Evolutionary conservation across 257 asterid genomes (phyloP).

Genomic region (Phtheirospermum japonicum): DNA sequence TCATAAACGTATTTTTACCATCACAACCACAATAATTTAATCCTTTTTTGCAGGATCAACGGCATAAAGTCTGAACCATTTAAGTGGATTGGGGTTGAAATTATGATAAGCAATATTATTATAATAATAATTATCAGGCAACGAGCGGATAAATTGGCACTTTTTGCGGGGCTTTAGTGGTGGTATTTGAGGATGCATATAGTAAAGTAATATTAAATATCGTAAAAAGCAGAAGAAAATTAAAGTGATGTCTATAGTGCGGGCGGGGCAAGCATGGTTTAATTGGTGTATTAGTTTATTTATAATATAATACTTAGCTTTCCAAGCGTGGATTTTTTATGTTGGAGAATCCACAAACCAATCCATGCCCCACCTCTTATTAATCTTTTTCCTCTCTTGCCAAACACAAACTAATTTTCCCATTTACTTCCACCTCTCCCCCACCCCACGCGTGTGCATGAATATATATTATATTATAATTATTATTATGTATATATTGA

Average conservation of each 20-base stretch:
- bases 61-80: slow-evolving; percentile 17
- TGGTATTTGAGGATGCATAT: slow-evolving; percentile 16
- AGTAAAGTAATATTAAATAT: neutral
- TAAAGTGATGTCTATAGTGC: no score
- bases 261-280: slow-evolving; percentile 7
- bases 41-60: slow-evolving; percentile 25
- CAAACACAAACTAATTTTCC: slow-evolving; percentile 28
- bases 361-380: slow-evolving; percentile 37
- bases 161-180: slow-evolving; percentile 39
- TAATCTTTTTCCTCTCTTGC: slow-evolving; percentile 15
- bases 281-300: neutral
- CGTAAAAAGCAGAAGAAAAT: neutral
- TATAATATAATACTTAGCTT: slow-evolving; percentile 22
- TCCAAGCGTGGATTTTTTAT: slow-evolving; percentile 45
- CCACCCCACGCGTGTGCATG: slow-evolving; percentile 34
- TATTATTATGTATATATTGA: no score
- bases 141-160: slow-evolving; percentile 39
- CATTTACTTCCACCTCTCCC: neutral
- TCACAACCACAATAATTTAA: neutral
- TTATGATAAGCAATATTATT: slow-evolving; percentile 5
- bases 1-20: no score
- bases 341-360: slow-evolving; percentile 59
- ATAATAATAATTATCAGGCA: slow-evolving; percentile 24
- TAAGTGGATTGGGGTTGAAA: slow-evolving; percentile 24
- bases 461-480: neutral